A percentile compares a stretch with the other conserved stretches of the same genome.
phyloP scores from a whole-genome alignment of 2,329 filamentous ascomycete genomes.

The Leptodontidium sp. region DNA sequence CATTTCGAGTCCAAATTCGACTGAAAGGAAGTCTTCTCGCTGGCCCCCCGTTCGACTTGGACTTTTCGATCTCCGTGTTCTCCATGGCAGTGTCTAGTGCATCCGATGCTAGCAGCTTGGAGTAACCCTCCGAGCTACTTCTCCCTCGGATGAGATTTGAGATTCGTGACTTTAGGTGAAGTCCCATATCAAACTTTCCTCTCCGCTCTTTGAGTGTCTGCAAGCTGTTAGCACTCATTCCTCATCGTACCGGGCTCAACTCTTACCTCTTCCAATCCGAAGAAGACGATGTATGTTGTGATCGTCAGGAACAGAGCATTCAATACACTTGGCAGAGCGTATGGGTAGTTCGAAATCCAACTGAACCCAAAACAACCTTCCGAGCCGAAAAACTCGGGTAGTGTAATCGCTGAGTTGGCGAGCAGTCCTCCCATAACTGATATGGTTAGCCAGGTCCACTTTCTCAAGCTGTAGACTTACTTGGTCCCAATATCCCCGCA shows the following conservation, averaged over 20 bases:
- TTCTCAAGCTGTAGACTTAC: no score
- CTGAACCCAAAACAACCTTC: constrained; percentile 47
- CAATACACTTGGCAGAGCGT: constrained; percentile 52
- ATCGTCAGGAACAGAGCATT: constrained; percentile 47
- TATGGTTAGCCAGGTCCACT: constrained; percentile 16
- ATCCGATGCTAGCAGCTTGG: constrained; percentile 22
- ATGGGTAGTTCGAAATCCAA: constrained; percentile 52
- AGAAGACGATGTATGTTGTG: constrained; percentile 45
- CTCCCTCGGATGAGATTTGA: constrained; percentile 2
- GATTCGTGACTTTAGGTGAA: constrained; percentile 28
- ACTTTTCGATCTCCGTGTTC: neutral
- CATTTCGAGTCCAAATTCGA: constrained; percentile 35
- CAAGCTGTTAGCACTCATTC: neutral
- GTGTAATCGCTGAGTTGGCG: constrained; percentile 51
- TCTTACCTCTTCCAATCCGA: constrained; percentile 43
- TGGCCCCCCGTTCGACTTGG: neutral
- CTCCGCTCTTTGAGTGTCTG: constrained; percentile 46
- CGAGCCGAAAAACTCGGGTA: constrained; percentile 45
- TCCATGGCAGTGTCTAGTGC: neutral
- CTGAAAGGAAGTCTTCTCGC: constrained; percentile 32
- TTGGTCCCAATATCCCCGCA: constrained; percentile 52
- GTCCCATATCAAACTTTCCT: constrained; percentile 35
- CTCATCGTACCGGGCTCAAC: no score
- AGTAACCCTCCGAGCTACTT: constrained; percentile 31
- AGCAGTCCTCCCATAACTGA: constrained; percentile 51